phyloP scores from a whole-genome alignment of 179 eudicot genomes.

The Beta lomatogona region DNA sequence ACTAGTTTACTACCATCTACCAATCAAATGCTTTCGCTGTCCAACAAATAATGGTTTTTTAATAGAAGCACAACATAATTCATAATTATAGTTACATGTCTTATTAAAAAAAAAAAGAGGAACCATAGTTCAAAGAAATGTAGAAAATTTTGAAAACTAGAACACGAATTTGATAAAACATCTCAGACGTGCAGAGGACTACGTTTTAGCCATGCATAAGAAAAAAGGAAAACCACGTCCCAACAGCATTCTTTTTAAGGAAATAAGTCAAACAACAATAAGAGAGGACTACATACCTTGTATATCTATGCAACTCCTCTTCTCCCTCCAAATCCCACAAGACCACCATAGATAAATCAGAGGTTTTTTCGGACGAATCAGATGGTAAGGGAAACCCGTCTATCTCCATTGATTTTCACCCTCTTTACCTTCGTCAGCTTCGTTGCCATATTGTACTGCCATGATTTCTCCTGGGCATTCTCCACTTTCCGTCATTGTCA shows the following conservation, averaged over 20 bases:
- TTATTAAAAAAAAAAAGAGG: neutral
- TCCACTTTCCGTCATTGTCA: constrained; percentile 1
- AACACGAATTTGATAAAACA: neutral
- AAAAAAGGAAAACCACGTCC: neutral
- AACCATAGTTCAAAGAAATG: neutral
- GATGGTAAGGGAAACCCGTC: constrained; percentile 41
- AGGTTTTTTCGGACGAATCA: constrained; percentile 2
- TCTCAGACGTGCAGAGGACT: neutral
- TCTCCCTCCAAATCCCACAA: too few relatives aligned
- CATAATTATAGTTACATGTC: neutral
- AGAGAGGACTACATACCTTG: constrained; percentile 8
- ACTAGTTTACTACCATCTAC: neutral
- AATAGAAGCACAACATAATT: neutral
- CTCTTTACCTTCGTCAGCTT: constrained; percentile 60
- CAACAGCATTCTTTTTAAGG: neutral
- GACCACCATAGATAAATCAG: neutral
- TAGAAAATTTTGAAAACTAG: neutral
- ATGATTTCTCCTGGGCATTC: constrained; percentile 55
- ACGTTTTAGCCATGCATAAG: neutral
- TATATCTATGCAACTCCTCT: neutral
- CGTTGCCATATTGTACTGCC: constrained; percentile 59
- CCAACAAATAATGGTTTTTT: neutral
- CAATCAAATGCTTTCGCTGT: neutral
- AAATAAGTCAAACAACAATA: neutral
- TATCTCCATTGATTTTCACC: constrained; percentile 57